These are phyloP conservation scores for Saprolegnia parasitica DNA, from an alignment of 352 stramenopile genomes.

Conservation along the genomic window DNA sequence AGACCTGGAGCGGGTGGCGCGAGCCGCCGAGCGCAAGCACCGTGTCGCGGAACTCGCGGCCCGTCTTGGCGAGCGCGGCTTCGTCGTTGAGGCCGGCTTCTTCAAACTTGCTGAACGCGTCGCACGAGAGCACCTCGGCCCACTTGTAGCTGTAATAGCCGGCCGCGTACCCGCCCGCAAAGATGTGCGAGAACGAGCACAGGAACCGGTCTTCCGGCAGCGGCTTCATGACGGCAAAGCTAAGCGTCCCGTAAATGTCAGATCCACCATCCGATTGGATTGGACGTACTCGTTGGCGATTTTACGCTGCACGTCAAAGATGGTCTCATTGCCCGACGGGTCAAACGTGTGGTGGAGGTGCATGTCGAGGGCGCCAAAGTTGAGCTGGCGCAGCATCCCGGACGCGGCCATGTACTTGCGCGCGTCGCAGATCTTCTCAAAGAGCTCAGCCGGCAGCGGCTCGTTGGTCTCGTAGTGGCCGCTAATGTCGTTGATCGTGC, in stretches of 20 bases:
- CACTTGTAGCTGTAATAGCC: slow-evolving; percentile 98
- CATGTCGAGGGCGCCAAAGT: slow-evolving; percentile 91
- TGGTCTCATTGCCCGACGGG: slow-evolving; percentile 50
- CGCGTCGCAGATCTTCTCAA: slow-evolving; percentile 93
- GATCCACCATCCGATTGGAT: not conserved
- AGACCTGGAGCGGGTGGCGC: slow-evolving; percentile 89
- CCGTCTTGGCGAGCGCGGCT: slow-evolving; percentile 76
- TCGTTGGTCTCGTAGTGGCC: slow-evolving; percentile 84
- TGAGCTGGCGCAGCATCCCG: slow-evolving; percentile 92
- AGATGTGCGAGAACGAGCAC: slow-evolving; percentile 98
- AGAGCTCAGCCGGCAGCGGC: slow-evolving; percentile 90
- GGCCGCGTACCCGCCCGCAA: slow-evolving; percentile 95
- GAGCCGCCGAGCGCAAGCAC: slow-evolving; percentile 86
- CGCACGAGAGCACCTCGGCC: slow-evolving; percentile 96
- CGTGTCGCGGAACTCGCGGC: slow-evolving; percentile 90
- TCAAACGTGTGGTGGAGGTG: slow-evolving; percentile 73
- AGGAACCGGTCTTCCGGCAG: slow-evolving; percentile 95
- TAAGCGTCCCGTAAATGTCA: slow-evolving; percentile 20
- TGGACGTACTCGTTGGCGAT: slow-evolving; percentile 74
- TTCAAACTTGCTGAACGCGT: slow-evolving; percentile 97
- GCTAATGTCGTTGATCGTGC: slow-evolving; percentile 77
- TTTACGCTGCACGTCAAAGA: slow-evolving; percentile 92
- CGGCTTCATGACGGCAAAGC: slow-evolving; percentile 83
- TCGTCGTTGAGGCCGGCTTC: slow-evolving; percentile 91
- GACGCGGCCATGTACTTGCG: slow-evolving; percentile 95